These are phyloP conservation scores for Falciphora oryzae DNA, from an alignment of 2,329 filamentous ascomycete genomes.

Conservation along the genomic window DNA sequence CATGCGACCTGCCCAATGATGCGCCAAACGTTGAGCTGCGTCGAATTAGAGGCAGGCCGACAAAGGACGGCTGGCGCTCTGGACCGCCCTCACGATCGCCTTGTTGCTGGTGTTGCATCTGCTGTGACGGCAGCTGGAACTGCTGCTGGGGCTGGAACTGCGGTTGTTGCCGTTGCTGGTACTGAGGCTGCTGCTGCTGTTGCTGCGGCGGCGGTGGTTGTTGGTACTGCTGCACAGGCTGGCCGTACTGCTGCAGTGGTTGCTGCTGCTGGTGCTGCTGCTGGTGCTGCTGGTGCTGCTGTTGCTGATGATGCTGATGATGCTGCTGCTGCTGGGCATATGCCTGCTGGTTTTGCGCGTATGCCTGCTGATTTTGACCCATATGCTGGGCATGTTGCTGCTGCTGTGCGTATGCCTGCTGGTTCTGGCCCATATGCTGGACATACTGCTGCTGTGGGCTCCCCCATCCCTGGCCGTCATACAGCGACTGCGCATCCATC, in stretches of 20 bases:
- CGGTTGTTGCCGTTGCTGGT: constrained; percentile 15
- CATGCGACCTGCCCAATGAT: constrained; percentile 25
- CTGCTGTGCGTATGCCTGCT: background rate
- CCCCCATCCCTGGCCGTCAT: constrained; percentile 1
- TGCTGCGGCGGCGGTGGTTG: constrained; percentile 12
- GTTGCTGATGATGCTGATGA: background rate
- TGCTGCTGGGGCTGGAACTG: constrained; percentile 17
- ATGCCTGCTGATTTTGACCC: background rate
- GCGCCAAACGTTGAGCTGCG: constrained; percentile 51
- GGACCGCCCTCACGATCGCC: constrained; percentile 18
- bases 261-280: constrained; percentile 2
- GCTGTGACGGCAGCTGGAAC: constrained; percentile 5
- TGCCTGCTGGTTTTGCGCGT: constrained; percentile 6
- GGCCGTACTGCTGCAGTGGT: constrained; percentile 4
- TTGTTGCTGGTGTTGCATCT: constrained; percentile 16
- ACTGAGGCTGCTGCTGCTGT: constrained; percentile 11
- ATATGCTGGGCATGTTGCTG: constrained; percentile 1
- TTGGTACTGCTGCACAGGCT: constrained; percentile 14
- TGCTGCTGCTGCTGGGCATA: constrained; percentile 4
- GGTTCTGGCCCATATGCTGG: background rate
- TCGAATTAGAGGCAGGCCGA: constrained; percentile 53
- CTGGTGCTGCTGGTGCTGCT: constrained; percentile 3
- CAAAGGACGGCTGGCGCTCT: constrained; percentile 44
- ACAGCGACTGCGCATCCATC: constrained; percentile 3
- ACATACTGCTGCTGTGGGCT: background rate